Conservation (phyloP, 208 protist genomes). For the Acanthamoeba lugdunensis region DNA sequence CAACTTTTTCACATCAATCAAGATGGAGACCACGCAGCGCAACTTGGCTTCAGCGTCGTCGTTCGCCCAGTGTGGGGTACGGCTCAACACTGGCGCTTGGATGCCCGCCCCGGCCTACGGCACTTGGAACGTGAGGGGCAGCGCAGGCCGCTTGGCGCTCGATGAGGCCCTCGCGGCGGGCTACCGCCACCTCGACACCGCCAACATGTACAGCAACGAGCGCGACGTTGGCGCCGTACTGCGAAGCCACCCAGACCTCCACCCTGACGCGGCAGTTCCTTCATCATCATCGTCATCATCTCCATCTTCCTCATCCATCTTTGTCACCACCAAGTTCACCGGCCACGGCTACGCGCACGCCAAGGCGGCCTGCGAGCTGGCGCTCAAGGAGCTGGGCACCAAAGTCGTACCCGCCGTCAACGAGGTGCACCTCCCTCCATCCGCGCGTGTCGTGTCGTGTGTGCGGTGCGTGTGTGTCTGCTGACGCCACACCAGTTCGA, state of each 20-base stretch:
- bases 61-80: neutral
- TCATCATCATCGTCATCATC: neutral
- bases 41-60: neutral
- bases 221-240: neutral
- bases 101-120: neutral
- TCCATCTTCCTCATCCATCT: neutral
- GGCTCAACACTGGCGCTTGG: conserved; percentile 6
- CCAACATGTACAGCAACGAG: conserved; percentile 59
- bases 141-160: neutral
- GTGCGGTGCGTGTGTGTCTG: neutral
- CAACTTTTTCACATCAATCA: no score
- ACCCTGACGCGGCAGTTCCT: neutral
- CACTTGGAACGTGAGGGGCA: conserved; percentile 3
- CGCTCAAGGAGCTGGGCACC: conserved; percentile 18
- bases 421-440: neutral
- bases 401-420: conserved; percentile 57
- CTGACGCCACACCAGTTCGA: neutral
- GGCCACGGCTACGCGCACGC: conserved; percentile 29
- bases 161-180: conserved; percentile 2
- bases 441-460: no score
- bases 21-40: neutral
- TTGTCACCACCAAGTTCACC: conserved; percentile 50
- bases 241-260: neutral
- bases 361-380: neutral
- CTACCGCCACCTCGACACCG: conserved; percentile 58